Evolutionary conservation across 2,329 filamentous ascomycete genomes (phyloP), one percentile per base, ranked within the genome.

Genomic region (Cordyceps cateniannulata): DNA sequence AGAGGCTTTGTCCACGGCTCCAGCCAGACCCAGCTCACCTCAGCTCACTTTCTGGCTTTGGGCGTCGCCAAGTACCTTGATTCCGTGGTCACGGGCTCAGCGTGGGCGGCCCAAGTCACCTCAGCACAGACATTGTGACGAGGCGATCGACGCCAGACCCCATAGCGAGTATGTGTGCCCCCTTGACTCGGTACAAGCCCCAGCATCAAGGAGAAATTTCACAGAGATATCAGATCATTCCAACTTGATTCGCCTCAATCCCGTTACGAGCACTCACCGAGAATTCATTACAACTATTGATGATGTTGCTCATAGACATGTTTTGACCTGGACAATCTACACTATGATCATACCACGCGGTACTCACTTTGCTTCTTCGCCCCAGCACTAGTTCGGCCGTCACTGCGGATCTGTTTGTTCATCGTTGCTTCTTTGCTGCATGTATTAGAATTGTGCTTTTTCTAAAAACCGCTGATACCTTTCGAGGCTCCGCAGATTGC

Each of bases 101-200:
- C n/a, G 53, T 48, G 45, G 44, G 22, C 9, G 45, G 44, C 29
- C 35, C 47, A 44, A 59, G 47, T 44, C 22, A 32, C 35, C 24
- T 59, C 24, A 27, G 56, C 56, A 59, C 56, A 51, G 56, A 59
- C 56, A 50, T 29, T 57, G 29, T 9, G 20, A 40, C 27, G 24
- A 32, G 29, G 32, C 56, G 56, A 59, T 59, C 56, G 38, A 51
- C 56, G 47, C 47, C 56, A n/a, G 24, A 47, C 7, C 47, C 47
- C 56, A 51, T 59, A 42, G 12, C 24, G 35, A 42, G 56, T 59
- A 47, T 51, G 56, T 51, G 2, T 27, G 35, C 12, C 20, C 50
- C 12, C 12, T 38, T 40, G 42, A 47, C 22, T 47, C 20, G 9
- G 52, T 47, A 29, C 25, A 12, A 51, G 40, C 18, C 32, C 24